Base-by-base conservation (phyloP, 164 flowering plant genomes). In the Vitis labrusca region DNA sequence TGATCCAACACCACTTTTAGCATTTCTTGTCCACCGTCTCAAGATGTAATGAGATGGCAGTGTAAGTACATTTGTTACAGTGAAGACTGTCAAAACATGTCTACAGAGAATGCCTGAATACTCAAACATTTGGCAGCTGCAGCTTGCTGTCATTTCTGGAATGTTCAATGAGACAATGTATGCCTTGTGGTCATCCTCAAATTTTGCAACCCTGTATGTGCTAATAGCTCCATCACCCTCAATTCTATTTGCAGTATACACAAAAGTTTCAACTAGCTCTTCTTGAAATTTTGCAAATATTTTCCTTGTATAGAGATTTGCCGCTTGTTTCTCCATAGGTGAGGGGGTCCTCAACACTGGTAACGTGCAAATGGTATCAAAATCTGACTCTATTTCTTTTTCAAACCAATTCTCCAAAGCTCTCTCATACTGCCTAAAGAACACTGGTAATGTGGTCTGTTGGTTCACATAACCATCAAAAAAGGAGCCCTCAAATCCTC, bases 261-360 rank as follows among this genome's bases (percentile, higher is more conserved):
- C 95, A 79, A 93, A 86, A 69, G 93, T 89, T 72, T 91, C 92
- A 62, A 90, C 90, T 27, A 93, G 73, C 73, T 93, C 97, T 59
- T 88, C 97, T 71, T 93, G 97, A 78, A 93, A 91, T 64, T 85
- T 85, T n/a, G 79, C 65, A 70, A 91, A 93, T 44, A 91, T 77
- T 79, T 73, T 90, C 71, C 82, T 83, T 1, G 98, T 91, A 59
- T 85, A 91, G 37, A 85, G 75, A 70, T 71, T 76, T 64, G 97
- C 94, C 44, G 91, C 97, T 76, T 93, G 98, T 70, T 87, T 89
- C 73, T 93, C 98, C 92, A 91, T 89, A 8, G 98, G 98, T 9
- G 93, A 90, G 54, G 92, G 90, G 13, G 98, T 93, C 82, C 79
- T 86, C 73, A 89, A 67, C 16, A 82, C 79, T 32, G 97, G 98